phyloP scores from a whole-genome alignment of 1,284 basidiomycete species.

The Ganoderma sinense region DNA sequence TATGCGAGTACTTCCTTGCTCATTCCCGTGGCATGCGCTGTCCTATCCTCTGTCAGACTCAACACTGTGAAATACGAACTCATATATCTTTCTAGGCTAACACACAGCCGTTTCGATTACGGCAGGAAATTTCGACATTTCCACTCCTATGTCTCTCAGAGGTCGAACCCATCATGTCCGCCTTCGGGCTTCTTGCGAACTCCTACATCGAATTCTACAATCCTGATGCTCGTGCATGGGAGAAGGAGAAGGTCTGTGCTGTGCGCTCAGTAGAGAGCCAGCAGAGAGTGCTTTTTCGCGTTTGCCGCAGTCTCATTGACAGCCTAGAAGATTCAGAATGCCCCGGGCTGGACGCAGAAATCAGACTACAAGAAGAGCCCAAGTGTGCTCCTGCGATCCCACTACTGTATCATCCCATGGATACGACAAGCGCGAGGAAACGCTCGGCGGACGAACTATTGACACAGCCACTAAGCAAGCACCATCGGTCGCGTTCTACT shows the following conservation, averaged over 20 bases:
- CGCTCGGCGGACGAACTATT: slow-evolving; percentile 13
- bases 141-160: slow-evolving; percentile 68
- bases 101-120: slow-evolving; percentile 65
- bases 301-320: slow-evolving; percentile 62
- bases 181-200: slow-evolving; percentile 55
- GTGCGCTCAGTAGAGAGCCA: slow-evolving; percentile 51
- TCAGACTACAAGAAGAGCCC: slow-evolving; percentile 48
- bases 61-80: background rate
- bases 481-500: slow-evolving; percentile 14
- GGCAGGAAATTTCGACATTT: slow-evolving; percentile 65
- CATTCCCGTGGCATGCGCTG: background rate
- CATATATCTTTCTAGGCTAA: slow-evolving; percentile 49
- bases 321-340: slow-evolving; percentile 66
- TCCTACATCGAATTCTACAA: slow-evolving; percentile 71
- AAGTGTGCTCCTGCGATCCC: background rate
- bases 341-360: slow-evolving; percentile 58
- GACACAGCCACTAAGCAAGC: slow-evolving; percentile 12
- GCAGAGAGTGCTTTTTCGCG: slow-evolving; percentile 63
- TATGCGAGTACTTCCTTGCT: background rate
- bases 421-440: slow-evolving; percentile 7
- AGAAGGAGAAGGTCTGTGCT: slow-evolving; percentile 53
- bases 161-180: slow-evolving; percentile 56
- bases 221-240: slow-evolving; percentile 62
- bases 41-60: background rate
- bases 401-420: background rate